phyloP scores from a whole-genome alignment of 2,329 filamentous ascomycete genomes.

The Hypoxylon sp. region DNA sequence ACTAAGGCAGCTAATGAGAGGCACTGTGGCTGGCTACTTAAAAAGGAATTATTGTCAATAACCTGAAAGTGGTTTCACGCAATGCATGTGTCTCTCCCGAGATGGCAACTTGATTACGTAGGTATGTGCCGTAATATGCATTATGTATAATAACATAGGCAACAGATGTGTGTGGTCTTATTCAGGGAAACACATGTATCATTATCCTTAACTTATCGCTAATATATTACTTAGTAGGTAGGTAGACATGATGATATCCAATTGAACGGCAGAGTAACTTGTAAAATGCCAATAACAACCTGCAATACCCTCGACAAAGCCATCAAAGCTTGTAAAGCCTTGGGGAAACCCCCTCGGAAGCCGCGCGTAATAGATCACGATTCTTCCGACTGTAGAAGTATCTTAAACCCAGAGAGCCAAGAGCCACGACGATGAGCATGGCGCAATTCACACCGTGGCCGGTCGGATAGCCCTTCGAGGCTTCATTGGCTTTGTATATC shows the following conservation, averaged over 20 bases:
- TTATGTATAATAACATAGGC: too few species aligned
- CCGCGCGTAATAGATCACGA: conserved; percentile 45
- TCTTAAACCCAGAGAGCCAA: conserved; percentile 52
- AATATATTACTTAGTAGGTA: too few species aligned
- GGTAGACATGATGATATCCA: too few species aligned
- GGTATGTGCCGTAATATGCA: too few species aligned
- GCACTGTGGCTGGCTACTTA: conserved; percentile 5
- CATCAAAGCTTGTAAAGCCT: conserved; percentile 52
- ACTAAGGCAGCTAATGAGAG: neutral
- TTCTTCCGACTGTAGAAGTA: conserved; percentile 64
- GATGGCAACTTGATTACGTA: conserved; percentile 17
- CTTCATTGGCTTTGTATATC: conserved; percentile 75
- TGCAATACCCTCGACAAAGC: neutral
- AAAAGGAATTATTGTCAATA: conserved; percentile 20
- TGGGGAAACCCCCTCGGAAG: conserved; percentile 45
- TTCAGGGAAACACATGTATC: too few species aligned
- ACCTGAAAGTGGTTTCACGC: conserved; percentile 13
- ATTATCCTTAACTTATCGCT: too few species aligned
- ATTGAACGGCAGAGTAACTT: too few species aligned
- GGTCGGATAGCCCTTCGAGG: conserved; percentile 69
- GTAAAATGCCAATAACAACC: neutral
- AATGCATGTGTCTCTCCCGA: conserved; percentile 6
- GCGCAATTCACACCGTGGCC: conserved; percentile 68
- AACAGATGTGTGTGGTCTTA: too few species aligned
- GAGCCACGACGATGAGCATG: conserved; percentile 45